phyloP scores from a whole-genome alignment of 2,329 filamentous ascomycete genomes.

The Diaporthe citrichinensis region DNA sequence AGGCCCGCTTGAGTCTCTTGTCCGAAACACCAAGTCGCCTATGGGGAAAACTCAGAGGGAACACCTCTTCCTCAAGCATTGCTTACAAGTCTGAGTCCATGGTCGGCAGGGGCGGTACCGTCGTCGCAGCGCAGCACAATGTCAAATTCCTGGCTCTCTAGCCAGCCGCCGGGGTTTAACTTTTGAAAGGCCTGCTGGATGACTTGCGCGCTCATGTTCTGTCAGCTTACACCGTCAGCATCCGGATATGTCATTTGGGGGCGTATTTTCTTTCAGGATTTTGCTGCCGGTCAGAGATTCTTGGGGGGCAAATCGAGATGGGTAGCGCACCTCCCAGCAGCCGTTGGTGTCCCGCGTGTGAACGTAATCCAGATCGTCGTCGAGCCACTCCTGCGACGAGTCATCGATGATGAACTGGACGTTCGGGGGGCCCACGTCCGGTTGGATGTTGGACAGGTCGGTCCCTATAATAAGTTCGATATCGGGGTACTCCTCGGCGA shows the following conservation, averaged over 20 bases:
- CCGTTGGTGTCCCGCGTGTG: conserved; percentile 65
- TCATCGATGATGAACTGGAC: conserved; percentile 83
- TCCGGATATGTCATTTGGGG: neutral
- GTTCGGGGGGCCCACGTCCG: conserved; percentile 76
- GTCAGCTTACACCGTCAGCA: neutral
- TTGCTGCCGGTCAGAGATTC: neutral
- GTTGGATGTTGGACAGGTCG: conserved; percentile 78
- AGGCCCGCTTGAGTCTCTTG: neutral
- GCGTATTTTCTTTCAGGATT: neutral
- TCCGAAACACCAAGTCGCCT: neutral
- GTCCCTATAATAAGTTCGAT: conserved; percentile 70
- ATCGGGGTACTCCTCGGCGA: conserved; percentile 73
- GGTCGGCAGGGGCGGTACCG: conserved; percentile 56
- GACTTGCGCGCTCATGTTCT: conserved; percentile 61
- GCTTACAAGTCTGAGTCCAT: conserved; percentile 50
- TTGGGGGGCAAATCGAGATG: neutral
- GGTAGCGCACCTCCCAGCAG: conserved; percentile 56
- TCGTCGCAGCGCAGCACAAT: conserved; percentile 60
- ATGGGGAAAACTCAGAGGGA: neutral
- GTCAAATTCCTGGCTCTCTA: conserved; percentile 67
- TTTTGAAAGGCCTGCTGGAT: conserved; percentile 66
- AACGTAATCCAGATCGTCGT: conserved; percentile 69
- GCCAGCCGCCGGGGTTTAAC: conserved; percentile 66
- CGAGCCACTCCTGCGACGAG: conserved; percentile 65
- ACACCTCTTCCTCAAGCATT: neutral